Evolutionary conservation across 768 basidiomycete genomes (phyloP).

Genomic region (Lactarius sp.): DNA sequence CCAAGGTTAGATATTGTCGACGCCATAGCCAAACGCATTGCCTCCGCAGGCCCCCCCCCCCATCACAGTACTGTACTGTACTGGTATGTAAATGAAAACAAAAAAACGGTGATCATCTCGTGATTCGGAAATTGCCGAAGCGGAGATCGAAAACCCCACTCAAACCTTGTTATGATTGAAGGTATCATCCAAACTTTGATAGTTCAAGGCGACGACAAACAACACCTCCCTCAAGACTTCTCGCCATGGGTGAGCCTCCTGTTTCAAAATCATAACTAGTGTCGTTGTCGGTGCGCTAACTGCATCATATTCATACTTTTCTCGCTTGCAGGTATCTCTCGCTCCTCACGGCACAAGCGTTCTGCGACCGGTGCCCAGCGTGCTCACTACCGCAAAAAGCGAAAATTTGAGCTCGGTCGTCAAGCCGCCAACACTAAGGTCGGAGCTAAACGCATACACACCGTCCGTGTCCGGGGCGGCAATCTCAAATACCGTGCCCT

Average conservation of each 20-base stretch:
- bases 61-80: no score
- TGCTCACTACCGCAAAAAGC: constrained; percentile 98
- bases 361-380: constrained; percentile 89
- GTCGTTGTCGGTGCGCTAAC: not conserved
- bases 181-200: constrained; percentile 27
- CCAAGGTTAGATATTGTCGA: not conserved
- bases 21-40: no score
- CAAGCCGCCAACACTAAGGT: constrained; percentile 97
- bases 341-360: constrained; percentile 96
- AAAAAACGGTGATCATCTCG: not conserved
- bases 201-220: constrained; percentile 24
- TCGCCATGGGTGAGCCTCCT: constrained; percentile 62
- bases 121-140: constrained; percentile 8
- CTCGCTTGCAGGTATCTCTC: constrained; percentile 76
- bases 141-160: constrained; percentile 10
- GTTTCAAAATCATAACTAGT: no score
- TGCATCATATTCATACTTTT: not conserved
- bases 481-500: constrained; percentile 95
- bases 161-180: constrained; percentile 17
- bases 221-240: constrained; percentile 62
- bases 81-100: not conserved
- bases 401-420: constrained; percentile 99
- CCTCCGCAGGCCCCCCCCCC: no score
- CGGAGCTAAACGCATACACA: constrained; percentile 91
- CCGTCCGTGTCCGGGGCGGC: constrained; percentile 92